Evolutionary conservation across 2,329 filamentous ascomycete species (phyloP), one percentile per base, ranked within the genome.

Genomic region (Fusarium denticulatum): DNA sequence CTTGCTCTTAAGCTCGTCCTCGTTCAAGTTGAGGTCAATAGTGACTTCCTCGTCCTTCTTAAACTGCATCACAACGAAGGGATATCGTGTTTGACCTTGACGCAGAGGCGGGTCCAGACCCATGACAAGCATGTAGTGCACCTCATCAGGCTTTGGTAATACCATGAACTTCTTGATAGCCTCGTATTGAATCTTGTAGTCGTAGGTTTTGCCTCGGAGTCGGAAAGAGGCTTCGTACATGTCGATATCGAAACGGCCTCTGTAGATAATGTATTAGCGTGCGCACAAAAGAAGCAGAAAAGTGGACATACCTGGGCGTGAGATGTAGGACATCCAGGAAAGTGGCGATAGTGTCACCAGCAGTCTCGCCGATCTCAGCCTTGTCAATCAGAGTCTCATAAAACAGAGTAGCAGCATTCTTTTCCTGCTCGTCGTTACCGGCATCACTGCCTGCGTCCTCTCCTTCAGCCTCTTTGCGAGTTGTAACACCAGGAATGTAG

Each of bases 161-260:
- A 98, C 90, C 91, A 99, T 98, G 82, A 98, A 98, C 83, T 98
- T 98, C 88, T 99, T 99, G 85, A 98, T 95, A 56, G 92, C 91
- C 65, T 98, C 94, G 84, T 98, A 99, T 82, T 98, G 95, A 75
- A 99, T 98, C 89, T 99, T 99, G 90, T 99, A 99, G 86, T 99
- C 97, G 87, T 99, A 99, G 30, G 96, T 99, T 86, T 99, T 99
- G 79, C 96, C 96, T 75, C 96, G 96, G 71, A 99, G 89, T 72
- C 96, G 93, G 89, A 99, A 98, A 5, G 96, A 98, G 22, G 91
- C 92, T 83, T 98, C 96, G 88, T 99, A 99, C 93, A 99, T 97
- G 83, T 99, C 96, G 85, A 99, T 97, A 82, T 98, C 96, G 88
- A 99, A 99, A 76, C 96, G 96, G 82, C 96, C 97, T 93, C 96